Conservation (phyloP, 345 rosid genomes). For the Eucalyptus tenuipes region DNA sequence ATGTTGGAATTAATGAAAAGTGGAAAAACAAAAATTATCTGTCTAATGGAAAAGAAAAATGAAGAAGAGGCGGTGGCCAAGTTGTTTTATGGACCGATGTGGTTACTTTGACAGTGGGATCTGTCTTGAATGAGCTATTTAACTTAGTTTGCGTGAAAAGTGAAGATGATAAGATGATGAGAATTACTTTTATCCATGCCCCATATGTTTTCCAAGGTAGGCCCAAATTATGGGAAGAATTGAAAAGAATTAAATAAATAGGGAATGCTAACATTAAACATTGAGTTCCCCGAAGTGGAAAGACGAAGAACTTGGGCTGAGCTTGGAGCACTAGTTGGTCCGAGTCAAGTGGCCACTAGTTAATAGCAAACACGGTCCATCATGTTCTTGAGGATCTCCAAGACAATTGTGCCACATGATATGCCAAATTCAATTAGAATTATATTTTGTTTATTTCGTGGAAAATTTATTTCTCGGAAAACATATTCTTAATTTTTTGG, state of each 20-base stretch:
- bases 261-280: not conserved
- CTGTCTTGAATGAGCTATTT: not conserved
- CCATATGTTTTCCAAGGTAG: not conserved
- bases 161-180: not conserved
- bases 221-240: not conserved
- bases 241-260: not conserved
- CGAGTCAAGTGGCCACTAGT: not conserved
- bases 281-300: not conserved
- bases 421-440: not conserved
- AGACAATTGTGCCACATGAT: not conserved
- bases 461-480: not conserved
- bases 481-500: not conserved
- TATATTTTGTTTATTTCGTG: not conserved
- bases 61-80: not conserved
- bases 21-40: no score
- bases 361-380: not conserved
- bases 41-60: no score
- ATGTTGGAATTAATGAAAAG: not conserved
- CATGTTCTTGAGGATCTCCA: not conserved
- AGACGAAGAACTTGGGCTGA: not conserved
- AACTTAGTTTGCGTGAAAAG: not conserved
- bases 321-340: not conserved
- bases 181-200: not conserved
- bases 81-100: not conserved
- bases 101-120: not conserved